A percentile compares a stretch with the other conserved stretches of the same genome.
Conservation (phyloP, 2,329 filamentous ascomycete species). For the Sporothrix inflata region DNA sequence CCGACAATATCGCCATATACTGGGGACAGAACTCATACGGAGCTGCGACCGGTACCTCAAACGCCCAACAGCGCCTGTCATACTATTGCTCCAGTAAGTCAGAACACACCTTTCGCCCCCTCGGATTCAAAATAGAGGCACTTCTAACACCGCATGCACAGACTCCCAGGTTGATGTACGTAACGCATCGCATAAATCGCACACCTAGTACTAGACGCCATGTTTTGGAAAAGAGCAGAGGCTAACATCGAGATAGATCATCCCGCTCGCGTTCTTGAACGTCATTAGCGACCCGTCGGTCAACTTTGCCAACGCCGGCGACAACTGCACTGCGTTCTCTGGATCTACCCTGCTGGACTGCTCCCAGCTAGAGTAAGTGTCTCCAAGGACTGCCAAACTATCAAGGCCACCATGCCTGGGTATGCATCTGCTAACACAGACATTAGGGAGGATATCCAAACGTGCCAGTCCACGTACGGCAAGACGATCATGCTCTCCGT, state of each 20-base stretch:
- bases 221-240: slow-evolving; percentile 24
- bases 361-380: slow-evolving; percentile 65
- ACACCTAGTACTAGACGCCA: too few species aligned
- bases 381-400: too few species aligned
- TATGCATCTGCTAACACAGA: neutral
- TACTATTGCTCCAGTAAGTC: slow-evolving; percentile 62
- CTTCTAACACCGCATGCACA: neutral
- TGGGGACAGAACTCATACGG: slow-evolving; percentile 71
- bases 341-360: slow-evolving; percentile 64
- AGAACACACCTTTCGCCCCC: neutral
- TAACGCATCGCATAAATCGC: neutral
- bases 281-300: slow-evolving; percentile 58
- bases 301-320: slow-evolving; percentile 68
- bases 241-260: slow-evolving; percentile 49
- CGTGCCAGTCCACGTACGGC: slow-evolving; percentile 63
- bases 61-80: slow-evolving; percentile 58
- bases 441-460: slow-evolving; percentile 52
- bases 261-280: slow-evolving; percentile 66
- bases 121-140: neutral
- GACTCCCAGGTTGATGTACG: slow-evolving; percentile 50
- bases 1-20: slow-evolving; percentile 65
- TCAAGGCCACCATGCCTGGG: neutral
- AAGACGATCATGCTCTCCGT: slow-evolving; percentile 76
- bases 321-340: slow-evolving; percentile 62
- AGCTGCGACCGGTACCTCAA: slow-evolving; percentile 48